A percentile compares a stretch with the other conserved stretches of the same genome.
Conservation (phyloP, 148 eudicot genomes). For the Camellia granthamiana region DNA sequence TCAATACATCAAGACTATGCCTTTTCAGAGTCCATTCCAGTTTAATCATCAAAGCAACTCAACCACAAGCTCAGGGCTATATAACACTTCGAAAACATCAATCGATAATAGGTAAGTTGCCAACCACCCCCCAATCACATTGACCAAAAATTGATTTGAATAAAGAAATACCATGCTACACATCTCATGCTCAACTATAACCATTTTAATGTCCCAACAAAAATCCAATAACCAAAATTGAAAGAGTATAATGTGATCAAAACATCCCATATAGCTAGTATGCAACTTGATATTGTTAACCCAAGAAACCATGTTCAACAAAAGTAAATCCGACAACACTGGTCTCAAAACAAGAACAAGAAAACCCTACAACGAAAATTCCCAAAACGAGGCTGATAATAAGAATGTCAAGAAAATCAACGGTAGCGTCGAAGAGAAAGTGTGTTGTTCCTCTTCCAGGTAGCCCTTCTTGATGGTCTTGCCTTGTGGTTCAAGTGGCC, state of each 20-base stretch:
- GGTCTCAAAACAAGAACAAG: background rate
- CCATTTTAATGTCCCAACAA: background rate
- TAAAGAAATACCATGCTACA: no score
- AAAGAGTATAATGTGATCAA: background rate
- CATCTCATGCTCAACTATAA: no score
- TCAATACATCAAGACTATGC: no score
- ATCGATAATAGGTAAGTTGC: no score
- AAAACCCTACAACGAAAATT: background rate
- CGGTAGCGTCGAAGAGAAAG: constrained; percentile 53
- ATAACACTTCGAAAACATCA: no score
- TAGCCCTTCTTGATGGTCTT: constrained; percentile 53
- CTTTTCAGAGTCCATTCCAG: no score
- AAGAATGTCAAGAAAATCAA: background rate
- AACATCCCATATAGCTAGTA: background rate
- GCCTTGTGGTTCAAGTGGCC: constrained; percentile 48
- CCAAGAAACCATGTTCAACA: background rate
- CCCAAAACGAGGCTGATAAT: background rate
- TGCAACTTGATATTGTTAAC: background rate
- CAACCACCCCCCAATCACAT: no score
- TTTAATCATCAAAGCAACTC: no score
- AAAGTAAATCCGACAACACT: background rate
- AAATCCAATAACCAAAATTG: background rate
- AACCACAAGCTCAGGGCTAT: no score
- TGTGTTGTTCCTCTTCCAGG: constrained; percentile 55
- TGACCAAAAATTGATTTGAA: no score